Evolutionary conservation across 495 filamentous ascomycete genomes (phyloP).

Genomic region (Pseudotulostoma volvatum): DNA sequence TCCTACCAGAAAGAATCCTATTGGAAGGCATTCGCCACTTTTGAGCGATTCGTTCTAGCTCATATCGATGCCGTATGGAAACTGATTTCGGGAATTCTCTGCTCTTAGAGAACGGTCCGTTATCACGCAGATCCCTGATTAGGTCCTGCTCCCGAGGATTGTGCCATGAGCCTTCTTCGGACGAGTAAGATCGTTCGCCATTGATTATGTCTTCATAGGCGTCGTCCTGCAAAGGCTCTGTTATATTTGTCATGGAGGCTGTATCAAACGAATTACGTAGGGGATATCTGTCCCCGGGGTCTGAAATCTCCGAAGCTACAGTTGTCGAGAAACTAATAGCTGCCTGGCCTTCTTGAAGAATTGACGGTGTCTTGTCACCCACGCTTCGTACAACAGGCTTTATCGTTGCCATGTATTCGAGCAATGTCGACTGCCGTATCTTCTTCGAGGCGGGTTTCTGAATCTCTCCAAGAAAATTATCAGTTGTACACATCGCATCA

Average conservation of each 20-base stretch:
- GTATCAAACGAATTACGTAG: conserved; percentile 3
- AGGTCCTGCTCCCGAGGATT: conserved; percentile 11
- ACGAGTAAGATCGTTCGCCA: conserved; percentile 1
- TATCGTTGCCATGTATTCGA: conserved; percentile 8
- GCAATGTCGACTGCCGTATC: conserved; percentile 7
- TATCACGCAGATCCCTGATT: conserved; percentile 12
- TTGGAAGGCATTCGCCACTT: conserved; percentile 21
- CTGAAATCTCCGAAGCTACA: conserved; percentile 7
- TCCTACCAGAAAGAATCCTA: conserved; percentile 15
- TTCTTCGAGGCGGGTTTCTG: conserved; percentile 2
- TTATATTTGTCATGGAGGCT: conserved; percentile 22
- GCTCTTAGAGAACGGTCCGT: conserved; percentile 21
- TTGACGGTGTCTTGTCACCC: background rate
- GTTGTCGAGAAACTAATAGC: conserved; percentile 15
- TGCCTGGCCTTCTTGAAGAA: background rate
- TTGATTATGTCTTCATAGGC: conserved; percentile 5
- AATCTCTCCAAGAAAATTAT: conserved; percentile 2
- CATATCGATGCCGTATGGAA: conserved; percentile 28
- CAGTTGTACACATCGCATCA: conserved; percentile 1
- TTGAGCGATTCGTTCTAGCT: conserved; percentile 24
- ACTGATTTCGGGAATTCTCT: conserved; percentile 15
- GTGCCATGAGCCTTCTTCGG: background rate
- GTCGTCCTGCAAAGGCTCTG: conserved; percentile 13
- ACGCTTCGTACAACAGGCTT: no score
- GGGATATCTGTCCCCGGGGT: conserved; percentile 3